A percentile compares a stretch with the other conserved stretches of the same genome.
Conservation (phyloP, 371 early-diverging fungal species). For the Umbelopsis sp. region DNA sequence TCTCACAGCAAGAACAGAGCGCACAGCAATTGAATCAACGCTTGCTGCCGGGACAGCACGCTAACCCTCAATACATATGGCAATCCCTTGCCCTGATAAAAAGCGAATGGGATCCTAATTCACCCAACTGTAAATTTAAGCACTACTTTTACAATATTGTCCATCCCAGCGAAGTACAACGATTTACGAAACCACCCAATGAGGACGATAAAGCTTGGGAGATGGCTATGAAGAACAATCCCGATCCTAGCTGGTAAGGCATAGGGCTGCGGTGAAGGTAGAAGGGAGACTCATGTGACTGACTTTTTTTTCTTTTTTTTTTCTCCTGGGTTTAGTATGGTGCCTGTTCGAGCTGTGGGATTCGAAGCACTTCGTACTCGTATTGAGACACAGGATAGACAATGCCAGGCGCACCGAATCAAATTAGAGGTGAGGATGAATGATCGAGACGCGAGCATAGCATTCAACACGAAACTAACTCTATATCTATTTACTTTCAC, state of each 20-base stretch:
- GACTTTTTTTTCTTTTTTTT: too few species aligned
- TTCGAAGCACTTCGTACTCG: conserved; percentile 87
- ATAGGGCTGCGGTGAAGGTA: too few species aligned
- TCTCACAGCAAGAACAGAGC: conserved; percentile 21
- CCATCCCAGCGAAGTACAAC: conserved; percentile 74
- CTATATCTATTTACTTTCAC: too few species aligned
- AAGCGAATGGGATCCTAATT: conserved; percentile 79
- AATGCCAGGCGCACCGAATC: conserved; percentile 60
- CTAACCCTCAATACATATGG: conserved; percentile 16
- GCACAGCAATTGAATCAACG: conserved; percentile 14
- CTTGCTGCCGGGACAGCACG: conserved; percentile 8
- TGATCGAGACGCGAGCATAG: background rate
- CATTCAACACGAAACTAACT: background rate
- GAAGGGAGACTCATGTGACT: too few species aligned
- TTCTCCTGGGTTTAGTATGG: conserved; percentile 57
- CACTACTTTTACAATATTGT: conserved; percentile 93
- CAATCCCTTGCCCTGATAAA: conserved; percentile 48
- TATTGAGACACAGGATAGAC: conserved; percentile 72
- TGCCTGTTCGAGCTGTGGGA: conserved; percentile 89
- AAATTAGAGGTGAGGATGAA: conserved; percentile 55
- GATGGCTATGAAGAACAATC: conserved; percentile 82
- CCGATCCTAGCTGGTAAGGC: conserved; percentile 73
- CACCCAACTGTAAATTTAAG: conserved; percentile 82
- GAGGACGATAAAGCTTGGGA: conserved; percentile 81
- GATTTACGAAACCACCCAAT: conserved; percentile 75